These are phyloP conservation scores for Abrus precatorius DNA, from an alignment of 306 rosid species.

Conservation along the genomic window DNA sequence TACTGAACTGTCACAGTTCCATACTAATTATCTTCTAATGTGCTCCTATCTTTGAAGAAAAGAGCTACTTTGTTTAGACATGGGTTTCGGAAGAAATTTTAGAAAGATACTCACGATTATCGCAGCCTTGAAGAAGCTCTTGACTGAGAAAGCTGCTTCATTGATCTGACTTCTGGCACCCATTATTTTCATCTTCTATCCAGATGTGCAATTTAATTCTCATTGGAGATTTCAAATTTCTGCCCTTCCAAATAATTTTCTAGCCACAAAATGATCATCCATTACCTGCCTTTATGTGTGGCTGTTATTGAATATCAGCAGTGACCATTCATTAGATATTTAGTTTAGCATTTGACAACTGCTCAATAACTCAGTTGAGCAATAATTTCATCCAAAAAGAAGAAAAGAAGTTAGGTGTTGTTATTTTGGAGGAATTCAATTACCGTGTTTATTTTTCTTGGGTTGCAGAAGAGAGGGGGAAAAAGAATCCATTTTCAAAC, in stretches of 20 bases:
- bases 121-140: neutral
- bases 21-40: neutral
- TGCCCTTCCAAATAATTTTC: neutral
- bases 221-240: neutral
- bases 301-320: neutral
- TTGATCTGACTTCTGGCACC: neutral
- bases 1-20: neutral
- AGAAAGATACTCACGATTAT: neutral
- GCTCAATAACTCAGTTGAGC: constrained; percentile 4
- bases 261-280: neutral
- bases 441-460: constrained; percentile 9
- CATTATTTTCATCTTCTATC: neutral
- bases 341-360: neutral
- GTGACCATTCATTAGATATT: neutral
- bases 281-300: constrained; percentile 13
- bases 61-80: neutral
- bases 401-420: constrained; percentile 14
- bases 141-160: neutral
- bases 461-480: neutral
- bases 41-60: neutral
- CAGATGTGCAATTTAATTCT: neutral
- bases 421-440: constrained; percentile 16
- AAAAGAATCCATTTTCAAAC: neutral
- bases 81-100: neutral
- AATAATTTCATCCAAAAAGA: constrained; percentile 32